Conservation (phyloP, 2,329 filamentous ascomycete species). For the Teratosphaeria viscida region DNA sequence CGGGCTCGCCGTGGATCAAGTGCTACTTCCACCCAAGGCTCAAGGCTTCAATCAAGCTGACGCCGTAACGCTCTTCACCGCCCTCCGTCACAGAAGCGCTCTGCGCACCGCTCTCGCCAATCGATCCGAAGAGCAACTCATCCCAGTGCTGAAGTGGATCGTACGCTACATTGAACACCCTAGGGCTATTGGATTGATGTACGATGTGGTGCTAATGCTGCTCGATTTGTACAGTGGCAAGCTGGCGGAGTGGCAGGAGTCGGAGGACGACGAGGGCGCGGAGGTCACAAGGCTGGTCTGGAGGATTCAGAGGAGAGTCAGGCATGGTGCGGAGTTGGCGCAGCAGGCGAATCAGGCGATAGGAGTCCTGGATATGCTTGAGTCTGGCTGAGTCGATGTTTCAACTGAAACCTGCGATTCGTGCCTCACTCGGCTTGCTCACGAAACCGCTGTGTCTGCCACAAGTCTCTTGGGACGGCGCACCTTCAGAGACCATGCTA, state of each 20-base stretch:
- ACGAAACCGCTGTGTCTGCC: background rate
- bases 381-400: constrained; percentile 36
- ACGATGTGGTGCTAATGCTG: constrained; percentile 71
- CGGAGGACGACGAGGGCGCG: constrained; percentile 14
- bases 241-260: constrained; percentile 41
- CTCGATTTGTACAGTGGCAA: constrained; percentile 82
- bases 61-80: constrained; percentile 66
- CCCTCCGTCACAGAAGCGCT: constrained; percentile 78
- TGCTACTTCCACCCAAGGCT: constrained; percentile 39
- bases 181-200: constrained; percentile 67
- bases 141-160: constrained; percentile 77
- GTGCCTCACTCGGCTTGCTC: background rate
- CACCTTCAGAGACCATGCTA: background rate
- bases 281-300: constrained; percentile 62
- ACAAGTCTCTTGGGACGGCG: background rate
- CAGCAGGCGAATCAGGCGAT: constrained; percentile 71
- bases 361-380: constrained; percentile 79
- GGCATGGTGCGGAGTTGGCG: constrained; percentile 68
- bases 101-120: constrained; percentile 68
- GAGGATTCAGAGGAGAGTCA: constrained; percentile 60
- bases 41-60: constrained; percentile 19
- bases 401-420: background rate
- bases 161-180: constrained; percentile 72
- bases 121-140: constrained; percentile 69
- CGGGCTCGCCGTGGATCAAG: constrained; percentile 65